These are phyloP conservation scores for Saccharomyces mikatae DNA, from an alignment of 805 yeast species.

Conservation along the genomic window DNA sequence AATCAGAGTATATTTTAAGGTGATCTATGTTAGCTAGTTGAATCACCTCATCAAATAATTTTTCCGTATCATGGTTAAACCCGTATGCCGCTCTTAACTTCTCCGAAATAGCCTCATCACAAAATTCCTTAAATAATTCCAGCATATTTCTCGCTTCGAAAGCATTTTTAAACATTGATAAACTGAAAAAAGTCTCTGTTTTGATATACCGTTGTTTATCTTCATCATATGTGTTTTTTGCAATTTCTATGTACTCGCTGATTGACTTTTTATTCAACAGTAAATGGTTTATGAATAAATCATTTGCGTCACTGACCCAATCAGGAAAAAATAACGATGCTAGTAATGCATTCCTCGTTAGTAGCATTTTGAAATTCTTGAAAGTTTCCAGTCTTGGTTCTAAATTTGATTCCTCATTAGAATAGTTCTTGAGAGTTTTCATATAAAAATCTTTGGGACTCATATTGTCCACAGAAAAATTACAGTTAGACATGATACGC, in stretches of 20 bases:
- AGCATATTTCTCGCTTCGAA: background rate
- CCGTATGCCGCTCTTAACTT: background rate
- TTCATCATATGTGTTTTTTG: background rate
- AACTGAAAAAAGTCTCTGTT: background rate
- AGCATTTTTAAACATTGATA: background rate
- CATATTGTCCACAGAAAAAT: background rate
- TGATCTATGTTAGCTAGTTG: background rate
- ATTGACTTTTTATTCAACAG: background rate
- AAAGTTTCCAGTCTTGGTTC: background rate
- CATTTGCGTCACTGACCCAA: background rate
- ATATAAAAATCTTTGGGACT: background rate
- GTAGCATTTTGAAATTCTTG: background rate
- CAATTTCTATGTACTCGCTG: background rate
- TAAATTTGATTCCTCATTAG: background rate
- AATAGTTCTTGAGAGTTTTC: background rate
- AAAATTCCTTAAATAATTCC: background rate
- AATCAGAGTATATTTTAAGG: background rate
- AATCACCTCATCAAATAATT: background rate
- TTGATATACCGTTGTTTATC: background rate
- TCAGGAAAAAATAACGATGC: background rate
- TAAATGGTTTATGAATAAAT: background rate
- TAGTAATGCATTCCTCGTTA: background rate
- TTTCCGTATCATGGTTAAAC: background rate
- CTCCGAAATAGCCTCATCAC: background rate
- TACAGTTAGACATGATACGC: background rate